Conservation (phyloP, 768 basidiomycete species). For the Pleurotus eryngii region DNA sequence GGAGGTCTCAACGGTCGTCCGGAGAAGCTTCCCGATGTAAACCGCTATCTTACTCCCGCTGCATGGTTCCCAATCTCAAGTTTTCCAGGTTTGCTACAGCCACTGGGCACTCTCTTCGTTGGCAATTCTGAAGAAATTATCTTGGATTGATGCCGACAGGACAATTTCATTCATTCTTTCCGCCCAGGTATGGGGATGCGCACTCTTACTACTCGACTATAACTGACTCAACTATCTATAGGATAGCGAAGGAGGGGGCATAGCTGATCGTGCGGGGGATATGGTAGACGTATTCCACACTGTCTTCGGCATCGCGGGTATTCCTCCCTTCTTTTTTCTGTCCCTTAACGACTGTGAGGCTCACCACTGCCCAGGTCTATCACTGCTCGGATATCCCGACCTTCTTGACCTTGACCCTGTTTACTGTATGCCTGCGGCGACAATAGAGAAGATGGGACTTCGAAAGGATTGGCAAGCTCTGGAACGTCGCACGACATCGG, state of each 20-base stretch:
- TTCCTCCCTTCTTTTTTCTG: slow-evolving; percentile 4
- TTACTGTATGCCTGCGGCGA: slow-evolving; percentile 87
- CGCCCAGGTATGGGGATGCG: slow-evolving; percentile 58
- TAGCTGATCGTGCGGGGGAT: slow-evolving; percentile 90
- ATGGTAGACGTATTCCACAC: slow-evolving; percentile 99
- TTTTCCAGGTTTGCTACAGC: slow-evolving; percentile 88
- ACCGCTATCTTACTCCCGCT: slow-evolving; percentile 21
- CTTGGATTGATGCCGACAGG: slow-evolving; percentile 86
- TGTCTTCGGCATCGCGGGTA: slow-evolving; percentile 84
- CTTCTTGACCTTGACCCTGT: slow-evolving; percentile 88
- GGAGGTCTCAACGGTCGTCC: slow-evolving; percentile 97
- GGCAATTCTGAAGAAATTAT: slow-evolving; percentile 75
- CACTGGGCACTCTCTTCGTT: slow-evolving; percentile 93
- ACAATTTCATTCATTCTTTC: slow-evolving; percentile 81
- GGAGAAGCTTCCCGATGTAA: slow-evolving; percentile 93
- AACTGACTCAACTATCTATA: slow-evolving; percentile 25
- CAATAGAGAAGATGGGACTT: slow-evolving; percentile 71
- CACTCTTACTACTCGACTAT: background rate
- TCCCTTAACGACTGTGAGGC: too few relatives aligned
- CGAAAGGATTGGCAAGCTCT: slow-evolving; percentile 64
- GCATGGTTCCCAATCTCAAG: background rate
- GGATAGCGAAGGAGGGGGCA: slow-evolving; percentile 90
- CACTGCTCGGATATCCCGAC: slow-evolving; percentile 82
- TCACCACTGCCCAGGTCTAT: slow-evolving; percentile 54
- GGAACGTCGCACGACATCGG: slow-evolving; percentile 26